Evolutionary conservation across 345 rosid species (phyloP), one percentile per base, ranked within the genome.

Genomic region (Melaleuca alternifolia): DNA sequence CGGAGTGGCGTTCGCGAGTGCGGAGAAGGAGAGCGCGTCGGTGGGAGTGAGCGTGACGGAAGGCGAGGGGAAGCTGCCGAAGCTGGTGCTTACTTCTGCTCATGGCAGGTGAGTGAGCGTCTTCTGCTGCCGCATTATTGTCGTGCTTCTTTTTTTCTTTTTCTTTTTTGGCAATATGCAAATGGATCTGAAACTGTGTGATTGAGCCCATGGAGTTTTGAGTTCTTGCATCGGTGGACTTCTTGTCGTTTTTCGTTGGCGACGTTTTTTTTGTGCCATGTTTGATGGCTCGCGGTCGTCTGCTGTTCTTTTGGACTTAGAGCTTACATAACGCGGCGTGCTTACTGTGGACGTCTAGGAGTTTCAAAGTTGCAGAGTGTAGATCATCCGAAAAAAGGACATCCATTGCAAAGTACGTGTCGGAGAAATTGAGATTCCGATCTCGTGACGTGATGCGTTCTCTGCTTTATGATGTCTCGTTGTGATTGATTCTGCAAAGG

Each of bases 41-140:
- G 30, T 61, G 24, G 97, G 98, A 84, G 96, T 96, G 82, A 89
- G 88, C 86, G 88, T 94, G 54, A 89, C 97, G 3, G 94, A 97
- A 93, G 98, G 98, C 50, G 93, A 94, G 91, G 98, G 98, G 87
- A 95, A 89, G 89, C 94, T 97, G 85, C 99, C 97, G 2, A 96
- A 94, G 88, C 90, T 96, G 87, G 94, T 96, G 48, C 96, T 97
- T 53, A 92, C 96, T 85, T 93, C 98, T 83, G 89, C 95, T 87
- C 89, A 90, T 48, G 96, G 96, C 56, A 93, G 96, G 99, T 94
- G 33, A 23, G 88, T 54, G 9, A 18, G 11, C 79, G 48, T 21
- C 79, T 5, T 6, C 83, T 51, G 6, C 14, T 12, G 5, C 61
- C 59, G n/a, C 20, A 16, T 62, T 54, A 28, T 50, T 41, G 33